Evolutionary conservation across 768 basidiomycete genomes (phyloP).

Genomic region (Wakefieldia striispora): DNA sequence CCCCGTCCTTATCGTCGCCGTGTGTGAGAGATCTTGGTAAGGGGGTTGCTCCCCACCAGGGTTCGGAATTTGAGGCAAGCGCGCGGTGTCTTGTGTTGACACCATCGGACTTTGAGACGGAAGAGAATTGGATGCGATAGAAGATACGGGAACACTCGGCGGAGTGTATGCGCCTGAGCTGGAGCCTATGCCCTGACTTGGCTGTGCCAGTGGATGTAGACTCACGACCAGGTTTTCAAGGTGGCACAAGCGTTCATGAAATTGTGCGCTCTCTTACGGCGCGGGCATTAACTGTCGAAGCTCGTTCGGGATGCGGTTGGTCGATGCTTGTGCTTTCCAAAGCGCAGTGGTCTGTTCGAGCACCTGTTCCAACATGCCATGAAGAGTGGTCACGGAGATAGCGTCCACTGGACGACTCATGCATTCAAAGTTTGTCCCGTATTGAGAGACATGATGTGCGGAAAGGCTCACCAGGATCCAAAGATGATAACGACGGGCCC

Average conservation of each 20-base stretch:
- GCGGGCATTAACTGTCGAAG: conserved; percentile 45
- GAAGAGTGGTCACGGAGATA: conserved; percentile 42
- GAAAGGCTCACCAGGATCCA: too few species aligned
- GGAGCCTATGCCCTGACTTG: too few species aligned
- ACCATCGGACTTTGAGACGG: background rate
- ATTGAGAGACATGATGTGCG: too few species aligned
- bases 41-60: too few species aligned
- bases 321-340: conserved; percentile 54
- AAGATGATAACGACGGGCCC: too few species aligned
- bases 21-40: too few species aligned
- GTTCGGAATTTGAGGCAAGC: too few species aligned
- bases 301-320: conserved; percentile 58
- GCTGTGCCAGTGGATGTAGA: background rate
- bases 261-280: conserved; percentile 36
- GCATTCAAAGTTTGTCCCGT: conserved; percentile 17
- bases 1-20: background rate
- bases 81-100: too few species aligned
- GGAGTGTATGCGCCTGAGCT: too few species aligned
- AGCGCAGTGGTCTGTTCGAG: conserved; percentile 57
- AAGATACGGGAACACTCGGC: too few species aligned
- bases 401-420: conserved; percentile 25
- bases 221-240: conserved; percentile 14
- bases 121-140: too few species aligned
- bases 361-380: conserved; percentile 51
- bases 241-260: conserved; percentile 24